Evolutionary conservation across 2,329 filamentous ascomycete species (phyloP), one percentile per base, ranked within the genome.

Genomic region (Aspergillus neoniger): DNA sequence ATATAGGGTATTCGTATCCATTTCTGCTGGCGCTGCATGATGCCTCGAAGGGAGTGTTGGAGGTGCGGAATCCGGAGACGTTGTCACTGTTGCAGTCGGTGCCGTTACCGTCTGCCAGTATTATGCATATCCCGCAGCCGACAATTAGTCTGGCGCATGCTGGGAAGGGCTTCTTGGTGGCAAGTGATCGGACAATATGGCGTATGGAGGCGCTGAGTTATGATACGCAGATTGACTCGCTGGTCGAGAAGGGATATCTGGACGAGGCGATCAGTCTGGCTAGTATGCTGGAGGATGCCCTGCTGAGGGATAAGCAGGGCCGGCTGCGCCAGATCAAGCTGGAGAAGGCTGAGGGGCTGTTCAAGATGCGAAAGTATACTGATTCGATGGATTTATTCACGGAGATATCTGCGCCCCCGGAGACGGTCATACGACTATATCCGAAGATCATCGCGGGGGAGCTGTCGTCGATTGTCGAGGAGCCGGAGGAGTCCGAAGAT

Each of bases 201-300:
- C 90, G 95, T 68, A 98, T 99, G 95, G 91, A 88, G 64, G 91
- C 94, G 3, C 87, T 93, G 39, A 90, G 93, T 66, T 99, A 99
- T 72, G 91, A 96, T 73, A 87, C 88, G 2, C 95, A 99, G 72
- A 87, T 98, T 21, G 86, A 92, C 61, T 87, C 95, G 65, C 83
- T 99, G 25, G 87, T 96, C 1, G 84, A 88, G 19, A 86, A 85
- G 61, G 86, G 84, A 9, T 85, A 86, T 62, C 91, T 93, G 57
- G 94, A 99, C 69, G 96, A 99, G 77, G 94, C 94, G 0, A 90
- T 98, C 63, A 97, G 92, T 70, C 80, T 99, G 8, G 81, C 98
- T 6, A 84, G 85, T 52, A 92, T 97, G 87, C 85, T 99, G 0
- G 95, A 99, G 77, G 94, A 96, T 76, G 96, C 94, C 0, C 80